phyloP scores from a whole-genome alignment of 257 asterid species.

The Echites panduratus region DNA sequence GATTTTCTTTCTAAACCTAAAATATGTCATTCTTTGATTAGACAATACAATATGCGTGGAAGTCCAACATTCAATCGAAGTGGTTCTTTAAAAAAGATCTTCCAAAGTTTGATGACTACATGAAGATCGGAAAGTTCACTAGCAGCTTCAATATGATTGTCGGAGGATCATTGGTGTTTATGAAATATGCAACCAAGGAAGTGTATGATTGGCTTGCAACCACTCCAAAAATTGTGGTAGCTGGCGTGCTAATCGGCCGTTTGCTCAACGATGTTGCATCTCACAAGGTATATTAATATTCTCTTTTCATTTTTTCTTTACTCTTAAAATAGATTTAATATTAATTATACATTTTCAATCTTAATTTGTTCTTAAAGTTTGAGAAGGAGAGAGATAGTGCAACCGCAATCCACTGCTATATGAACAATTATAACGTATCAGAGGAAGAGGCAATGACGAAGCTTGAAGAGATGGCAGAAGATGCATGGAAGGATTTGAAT shows the following conservation, averaged over 20 bases:
- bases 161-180: slow-evolving; percentile 29
- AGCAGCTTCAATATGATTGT: slow-evolving; percentile 28
- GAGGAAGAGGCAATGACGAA: slow-evolving; percentile 35
- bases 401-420: slow-evolving; percentile 50
- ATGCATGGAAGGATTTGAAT: slow-evolving; percentile 53
- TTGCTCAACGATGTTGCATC: slow-evolving; percentile 10
- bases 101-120: slow-evolving; percentile 44
- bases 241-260: background rate
- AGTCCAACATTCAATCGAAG: slow-evolving; percentile 37
- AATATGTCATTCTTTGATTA: background rate
- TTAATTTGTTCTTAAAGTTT: slow-evolving; percentile 16
- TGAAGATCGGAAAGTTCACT: slow-evolving; percentile 30
- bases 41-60: slow-evolving; percentile 12
- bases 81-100: slow-evolving; percentile 42
- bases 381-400: slow-evolving; percentile 24
- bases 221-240: slow-evolving; percentile 12
- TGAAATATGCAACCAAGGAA: slow-evolving; percentile 4
- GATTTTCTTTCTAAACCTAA: no score
- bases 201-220: background rate
- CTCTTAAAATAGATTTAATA: no score
- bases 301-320: background rate
- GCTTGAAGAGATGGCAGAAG: slow-evolving; percentile 26
- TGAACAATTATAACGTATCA: slow-evolving; percentile 21
- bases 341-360: no score
- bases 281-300: background rate